Conservation (phyloP, 148 eudicot genomes). For the Salicornia ramosissima region DNA sequence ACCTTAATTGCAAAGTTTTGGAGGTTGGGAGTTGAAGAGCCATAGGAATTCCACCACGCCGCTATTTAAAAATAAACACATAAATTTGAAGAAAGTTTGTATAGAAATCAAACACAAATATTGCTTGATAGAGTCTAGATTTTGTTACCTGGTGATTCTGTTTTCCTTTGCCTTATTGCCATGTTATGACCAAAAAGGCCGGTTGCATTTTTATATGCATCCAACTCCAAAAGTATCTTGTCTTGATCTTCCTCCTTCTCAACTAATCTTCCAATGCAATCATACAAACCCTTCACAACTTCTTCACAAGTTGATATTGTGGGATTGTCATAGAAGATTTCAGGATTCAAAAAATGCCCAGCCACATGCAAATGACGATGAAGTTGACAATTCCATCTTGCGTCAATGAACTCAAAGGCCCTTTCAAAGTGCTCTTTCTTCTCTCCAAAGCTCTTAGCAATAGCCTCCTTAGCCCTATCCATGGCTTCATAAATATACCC, state of each 20-base stretch:
- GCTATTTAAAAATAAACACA: neutral
- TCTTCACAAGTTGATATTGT: neutral
- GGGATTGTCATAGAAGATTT: neutral
- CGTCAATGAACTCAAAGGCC: no score
- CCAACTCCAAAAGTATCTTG: neutral
- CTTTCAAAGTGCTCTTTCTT: no score
- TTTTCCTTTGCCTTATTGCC: neutral
- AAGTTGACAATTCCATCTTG: constrained; percentile 9
- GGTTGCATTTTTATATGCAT: neutral
- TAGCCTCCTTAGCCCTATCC: no score
- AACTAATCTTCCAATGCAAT: constrained; percentile 4
- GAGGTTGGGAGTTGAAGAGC: neutral
- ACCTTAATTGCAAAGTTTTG: neutral
- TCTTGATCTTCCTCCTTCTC: neutral
- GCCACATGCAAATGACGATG: constrained; percentile 10
- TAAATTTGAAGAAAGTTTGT: neutral
- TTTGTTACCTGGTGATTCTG: neutral
- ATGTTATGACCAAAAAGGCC: neutral
- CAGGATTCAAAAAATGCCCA: neutral
- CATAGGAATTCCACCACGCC: constrained; percentile 5
- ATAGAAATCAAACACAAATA: neutral
- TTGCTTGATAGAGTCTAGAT: neutral
- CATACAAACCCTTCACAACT: constrained; percentile 5
- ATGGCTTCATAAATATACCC: no score
- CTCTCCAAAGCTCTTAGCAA: no score